phyloP scores from a whole-genome alignment of 1,284 basidiomycete species.

The Trichosporon inkin region DNA sequence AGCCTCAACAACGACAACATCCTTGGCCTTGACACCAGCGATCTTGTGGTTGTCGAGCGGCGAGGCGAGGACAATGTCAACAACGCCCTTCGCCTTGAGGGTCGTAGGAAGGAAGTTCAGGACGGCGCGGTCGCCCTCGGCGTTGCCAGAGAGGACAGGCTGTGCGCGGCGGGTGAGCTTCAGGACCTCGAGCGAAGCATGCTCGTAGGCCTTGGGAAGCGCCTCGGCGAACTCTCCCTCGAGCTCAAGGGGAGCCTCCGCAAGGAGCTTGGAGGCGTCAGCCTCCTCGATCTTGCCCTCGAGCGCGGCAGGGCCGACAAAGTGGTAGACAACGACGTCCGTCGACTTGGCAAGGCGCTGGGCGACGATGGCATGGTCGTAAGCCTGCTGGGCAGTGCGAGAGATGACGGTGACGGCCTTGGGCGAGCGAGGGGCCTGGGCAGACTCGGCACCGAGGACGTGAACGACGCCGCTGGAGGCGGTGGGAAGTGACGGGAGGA shows the following conservation, averaged over 20 bases:
- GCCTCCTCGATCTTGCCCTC: conserved; percentile 54
- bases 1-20: conserved; percentile 81
- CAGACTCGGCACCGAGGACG: conserved; percentile 37
- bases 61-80: conserved; percentile 62
- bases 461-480: conserved; percentile 32
- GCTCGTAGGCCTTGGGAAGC: conserved; percentile 60
- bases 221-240: conserved; percentile 24
- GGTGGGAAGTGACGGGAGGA: conserved; percentile 41
- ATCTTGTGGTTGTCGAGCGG: conserved; percentile 69
- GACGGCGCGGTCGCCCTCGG: conserved; percentile 62
- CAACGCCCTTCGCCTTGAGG: conserved; percentile 46
- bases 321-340: conserved; percentile 69
- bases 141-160: conserved; percentile 52
- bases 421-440: conserved; percentile 30
- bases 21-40: conserved; percentile 61
- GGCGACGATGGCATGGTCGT: conserved; percentile 69
- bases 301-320: conserved; percentile 57
- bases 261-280: conserved; percentile 53
- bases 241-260: conserved; percentile 18
- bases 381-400: conserved; percentile 61
- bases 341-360: conserved; percentile 61
- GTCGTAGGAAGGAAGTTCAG: conserved; percentile 65
- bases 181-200: conserved; percentile 61
- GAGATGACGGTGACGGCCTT: conserved; percentile 60
- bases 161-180: conserved; percentile 62